Evolutionary conservation across 768 basidiomycete species (phyloP), one percentile per base, ranked within the genome.

Genomic region (Clitopilus passeckerianus): DNA sequence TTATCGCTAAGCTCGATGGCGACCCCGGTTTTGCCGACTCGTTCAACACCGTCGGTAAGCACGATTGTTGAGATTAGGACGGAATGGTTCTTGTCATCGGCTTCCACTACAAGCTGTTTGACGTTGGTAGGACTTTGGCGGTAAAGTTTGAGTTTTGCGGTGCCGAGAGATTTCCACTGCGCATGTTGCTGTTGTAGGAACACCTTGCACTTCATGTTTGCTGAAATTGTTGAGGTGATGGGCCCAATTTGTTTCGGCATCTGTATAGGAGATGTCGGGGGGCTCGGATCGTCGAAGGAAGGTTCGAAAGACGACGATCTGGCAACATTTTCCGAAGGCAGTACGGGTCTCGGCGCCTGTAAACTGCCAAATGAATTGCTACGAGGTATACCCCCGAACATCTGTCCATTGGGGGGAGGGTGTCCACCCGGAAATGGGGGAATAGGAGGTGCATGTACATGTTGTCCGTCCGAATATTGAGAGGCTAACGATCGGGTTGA

Each of bases 11-110:
- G 75, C 73, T 98, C 96, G 62, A 99, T 89, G 50, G 97, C 97
- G 41, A 99, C 89, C 14, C 97, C 97, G 1, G 96, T 98, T 76
- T 96, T 98, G 20, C 93, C 97, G n/a, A 99, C 96, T 52, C 96
- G 82, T 74, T 99, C 97, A 24, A 98, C 96, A 7, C 95, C 97
- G 70, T 98, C 95, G 5, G 89, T 93, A 56, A 98, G 77, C 30
- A 99, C 92, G 62, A 98, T 97, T 6, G 97, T 98, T 43, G 93
- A 96, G 63, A 99, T 95, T 43, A 98, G 72, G 64, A 93, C 78
- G 5, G 86, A 79, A 65, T 87, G 88, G 58, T 86, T 82, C 69
- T 84, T 89, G 66, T 81, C 82, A 62, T 95, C 92, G 7, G 88
- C 84, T 73, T 95, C 90, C 30, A 98, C 95, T 15, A 98, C 97